phyloP scores from a whole-genome alignment of 768 basidiomycete genomes.

The Macrolepiota dolichaula region DNA sequence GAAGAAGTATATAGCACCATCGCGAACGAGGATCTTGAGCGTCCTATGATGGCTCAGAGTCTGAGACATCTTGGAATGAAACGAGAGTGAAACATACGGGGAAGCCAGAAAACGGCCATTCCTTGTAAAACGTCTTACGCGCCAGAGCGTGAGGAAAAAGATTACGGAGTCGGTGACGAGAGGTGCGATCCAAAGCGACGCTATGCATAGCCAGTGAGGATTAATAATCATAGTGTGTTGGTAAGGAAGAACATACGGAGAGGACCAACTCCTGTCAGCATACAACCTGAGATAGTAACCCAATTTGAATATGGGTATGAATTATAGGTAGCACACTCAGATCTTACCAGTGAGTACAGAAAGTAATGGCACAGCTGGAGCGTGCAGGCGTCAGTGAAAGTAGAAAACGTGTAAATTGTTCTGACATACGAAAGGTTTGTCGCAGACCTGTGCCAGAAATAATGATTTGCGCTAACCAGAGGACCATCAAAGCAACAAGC shows the following conservation, averaged over 20 bases:
- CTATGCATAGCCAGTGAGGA: not conserved
- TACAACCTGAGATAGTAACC: conserved; percentile 19
- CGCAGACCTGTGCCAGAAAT: conserved; percentile 20
- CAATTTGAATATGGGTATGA: not conserved
- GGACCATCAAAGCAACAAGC: conserved; percentile 16
- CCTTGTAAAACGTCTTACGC: conserved; percentile 12
- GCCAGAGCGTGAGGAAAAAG: conserved; percentile 18
- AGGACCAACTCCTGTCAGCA: conserved; percentile 18
- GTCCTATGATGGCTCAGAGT: conserved; percentile 13
- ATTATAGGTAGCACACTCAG: not conserved
- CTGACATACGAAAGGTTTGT: conserved; percentile 22
- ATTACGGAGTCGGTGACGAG: conserved; percentile 19
- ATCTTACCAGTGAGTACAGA: conserved; percentile 18
- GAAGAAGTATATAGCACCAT: conserved; percentile 25
- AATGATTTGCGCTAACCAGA: conserved; percentile 23
- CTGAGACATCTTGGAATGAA: not conserved
- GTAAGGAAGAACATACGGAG: conserved; percentile 19
- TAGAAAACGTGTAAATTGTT: not conserved
- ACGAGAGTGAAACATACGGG: not conserved
- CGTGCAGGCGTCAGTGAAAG: too few relatives aligned
- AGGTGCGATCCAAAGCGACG: conserved; percentile 23
- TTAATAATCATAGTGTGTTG: not conserved
- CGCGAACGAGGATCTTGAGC: conserved; percentile 21
- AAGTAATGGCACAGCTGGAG: conserved; percentile 22
- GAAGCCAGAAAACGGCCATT: not conserved